A percentile compares a stretch with the other conserved stretches of the same genome.
These are phyloP conservation scores for Sphaerobolus stellatus DNA, from an alignment of 1,284 basidiomycete species.

Conservation along the genomic window DNA sequence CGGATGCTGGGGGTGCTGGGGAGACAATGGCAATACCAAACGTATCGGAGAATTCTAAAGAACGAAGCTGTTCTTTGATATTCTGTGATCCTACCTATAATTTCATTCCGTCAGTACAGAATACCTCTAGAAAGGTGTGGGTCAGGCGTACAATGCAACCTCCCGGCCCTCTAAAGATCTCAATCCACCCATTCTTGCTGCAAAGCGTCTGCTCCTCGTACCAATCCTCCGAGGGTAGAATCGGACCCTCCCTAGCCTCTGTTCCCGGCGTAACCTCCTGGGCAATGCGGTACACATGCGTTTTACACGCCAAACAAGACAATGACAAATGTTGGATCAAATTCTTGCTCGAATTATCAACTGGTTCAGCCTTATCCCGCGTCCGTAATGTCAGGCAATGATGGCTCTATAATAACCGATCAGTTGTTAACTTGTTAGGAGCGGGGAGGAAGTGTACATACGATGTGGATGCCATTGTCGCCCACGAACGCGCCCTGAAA, in stretches of 20 bases:
- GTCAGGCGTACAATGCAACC: conserved; percentile 61
- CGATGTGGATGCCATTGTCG: conserved; percentile 65
- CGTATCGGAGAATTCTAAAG: conserved; percentile 5
- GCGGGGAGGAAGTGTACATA: conserved; percentile 35
- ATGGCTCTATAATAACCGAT: conserved; percentile 47
- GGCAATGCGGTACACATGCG: conserved; percentile 65
- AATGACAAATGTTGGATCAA: conserved; percentile 60
- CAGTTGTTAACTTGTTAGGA: conserved; percentile 14
- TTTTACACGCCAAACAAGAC: conserved; percentile 67
- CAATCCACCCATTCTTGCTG: conserved; percentile 69
- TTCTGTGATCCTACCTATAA: conserved; percentile 15
- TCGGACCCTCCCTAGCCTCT: conserved; percentile 63
- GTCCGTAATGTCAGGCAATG: conserved; percentile 69
- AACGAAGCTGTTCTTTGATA: conserved; percentile 10
- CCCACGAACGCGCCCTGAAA: conserved; percentile 62
- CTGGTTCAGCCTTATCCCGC: conserved; percentile 46
- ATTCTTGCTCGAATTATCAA: conserved; percentile 37
- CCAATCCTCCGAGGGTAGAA: conserved; percentile 72
- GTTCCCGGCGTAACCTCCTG: conserved; percentile 58
- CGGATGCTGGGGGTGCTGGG: conserved; percentile 27
- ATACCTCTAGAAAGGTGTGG: not conserved
- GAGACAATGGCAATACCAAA: conserved; percentile 48
- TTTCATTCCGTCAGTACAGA: no score
- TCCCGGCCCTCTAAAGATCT: conserved; percentile 48
- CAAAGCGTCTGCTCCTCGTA: conserved; percentile 68